These are phyloP conservation scores for Trichosporon sp. DNA, from an alignment of 1,284 basidiomycete genomes.

Conservation along the genomic window DNA sequence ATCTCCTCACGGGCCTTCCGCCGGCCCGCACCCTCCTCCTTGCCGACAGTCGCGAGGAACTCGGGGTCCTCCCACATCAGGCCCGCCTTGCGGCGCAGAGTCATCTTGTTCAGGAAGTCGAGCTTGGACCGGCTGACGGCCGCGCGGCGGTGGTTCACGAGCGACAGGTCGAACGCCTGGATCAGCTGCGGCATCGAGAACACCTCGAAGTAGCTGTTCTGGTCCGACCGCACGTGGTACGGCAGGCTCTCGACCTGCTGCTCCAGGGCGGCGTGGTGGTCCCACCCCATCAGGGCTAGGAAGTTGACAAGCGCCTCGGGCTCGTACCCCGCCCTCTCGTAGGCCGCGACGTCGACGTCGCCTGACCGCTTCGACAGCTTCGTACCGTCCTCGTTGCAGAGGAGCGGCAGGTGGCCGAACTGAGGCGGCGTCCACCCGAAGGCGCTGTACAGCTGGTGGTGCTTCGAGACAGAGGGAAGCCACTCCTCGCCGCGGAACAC, in stretches of 20 bases:
- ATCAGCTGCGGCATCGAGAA: constrained; percentile 42
- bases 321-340: constrained; percentile 74
- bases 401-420: constrained; percentile 86
- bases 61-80: constrained; percentile 40
- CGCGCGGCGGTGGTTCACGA: constrained; percentile 42
- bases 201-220: constrained; percentile 39
- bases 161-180: constrained; percentile 34
- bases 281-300: constrained; percentile 90
- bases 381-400: constrained; percentile 83
- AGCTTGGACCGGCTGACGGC: constrained; percentile 44
- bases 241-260: constrained; percentile 26
- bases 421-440: constrained; percentile 67
- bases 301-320: constrained; percentile 86
- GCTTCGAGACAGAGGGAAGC: constrained; percentile 89
- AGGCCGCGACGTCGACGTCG: constrained; percentile 80
- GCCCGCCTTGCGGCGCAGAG: constrained; percentile 39
- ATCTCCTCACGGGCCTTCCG: neutral
- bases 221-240: constrained; percentile 39
- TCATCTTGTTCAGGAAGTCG: constrained; percentile 49
- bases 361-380: constrained; percentile 94
- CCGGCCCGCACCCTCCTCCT: constrained; percentile 5
- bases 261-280: constrained; percentile 51
- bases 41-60: constrained; percentile 32
- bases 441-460: constrained; percentile 81
- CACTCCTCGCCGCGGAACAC: constrained; percentile 98